Evolutionary conservation across 2,329 filamentous ascomycete genomes (phyloP).

Genomic region (Microdochium paspali): DNA sequence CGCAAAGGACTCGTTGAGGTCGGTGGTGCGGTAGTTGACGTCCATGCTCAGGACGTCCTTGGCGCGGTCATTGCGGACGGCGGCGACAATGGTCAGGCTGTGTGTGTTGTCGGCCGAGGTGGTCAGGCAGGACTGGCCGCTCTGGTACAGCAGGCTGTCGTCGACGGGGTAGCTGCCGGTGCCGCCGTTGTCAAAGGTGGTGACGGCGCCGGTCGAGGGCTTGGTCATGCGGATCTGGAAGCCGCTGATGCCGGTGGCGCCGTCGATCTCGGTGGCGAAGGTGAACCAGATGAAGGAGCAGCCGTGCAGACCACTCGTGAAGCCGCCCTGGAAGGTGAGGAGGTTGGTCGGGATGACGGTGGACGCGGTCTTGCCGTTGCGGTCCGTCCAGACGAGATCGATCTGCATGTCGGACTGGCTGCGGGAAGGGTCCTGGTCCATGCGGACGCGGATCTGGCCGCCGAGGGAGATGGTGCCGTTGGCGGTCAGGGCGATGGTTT

Average conservation of each 20-base stretch:
- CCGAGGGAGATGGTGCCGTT: constrained; percentile 13
- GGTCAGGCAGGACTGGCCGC: constrained; percentile 14
- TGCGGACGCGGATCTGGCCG: constrained; percentile 16
- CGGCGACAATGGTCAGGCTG: neutral
- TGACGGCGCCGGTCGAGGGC: constrained; percentile 12
- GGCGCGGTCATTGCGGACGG: neutral
- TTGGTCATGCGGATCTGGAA: constrained; percentile 18
- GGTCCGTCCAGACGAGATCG: constrained; percentile 9
- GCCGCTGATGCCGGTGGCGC: constrained; percentile 16
- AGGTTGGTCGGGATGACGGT: constrained; percentile 3
- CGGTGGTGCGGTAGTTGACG: neutral
- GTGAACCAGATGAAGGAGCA: constrained; percentile 20
- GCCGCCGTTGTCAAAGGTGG: constrained; percentile 14
- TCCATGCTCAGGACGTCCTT: neutral
- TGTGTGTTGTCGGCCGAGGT: constrained; percentile 2
- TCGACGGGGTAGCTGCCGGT: constrained; percentile 15
- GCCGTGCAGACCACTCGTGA: constrained; percentile 10
- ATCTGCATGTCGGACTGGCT: constrained; percentile 12
- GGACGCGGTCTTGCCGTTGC: constrained; percentile 4
- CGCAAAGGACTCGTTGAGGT: neutral
- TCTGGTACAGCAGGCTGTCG: constrained; percentile 16
- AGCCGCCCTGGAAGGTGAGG: constrained; percentile 9
- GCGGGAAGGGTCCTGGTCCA: constrained; percentile 7
- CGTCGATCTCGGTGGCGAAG: constrained; percentile 14
- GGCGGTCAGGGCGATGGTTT: constrained; percentile 13